Evolutionary conservation across 2,329 filamentous ascomycete species (phyloP).

Genomic region (Aspergillus ibericus): DNA sequence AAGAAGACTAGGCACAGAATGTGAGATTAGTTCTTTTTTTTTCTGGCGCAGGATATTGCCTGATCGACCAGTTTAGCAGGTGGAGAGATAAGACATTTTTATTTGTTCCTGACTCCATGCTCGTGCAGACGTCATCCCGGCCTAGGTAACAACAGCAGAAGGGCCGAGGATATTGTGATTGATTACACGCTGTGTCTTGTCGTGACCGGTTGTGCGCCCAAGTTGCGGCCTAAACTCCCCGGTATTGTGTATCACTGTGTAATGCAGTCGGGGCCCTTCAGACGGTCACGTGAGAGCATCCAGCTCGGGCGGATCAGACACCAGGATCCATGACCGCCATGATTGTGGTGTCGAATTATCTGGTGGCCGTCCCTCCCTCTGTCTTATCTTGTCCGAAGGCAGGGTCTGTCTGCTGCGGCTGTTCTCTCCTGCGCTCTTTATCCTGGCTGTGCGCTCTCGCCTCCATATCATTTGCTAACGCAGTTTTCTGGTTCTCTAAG

Average conservation of each 20-base stretch:
- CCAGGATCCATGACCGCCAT: slow-evolving; percentile 5
- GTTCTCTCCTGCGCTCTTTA: slow-evolving; percentile 1
- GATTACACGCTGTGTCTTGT: background rate
- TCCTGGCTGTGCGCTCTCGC: background rate
- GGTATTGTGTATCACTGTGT: background rate
- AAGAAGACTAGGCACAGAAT: background rate
- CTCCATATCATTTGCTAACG: background rate
- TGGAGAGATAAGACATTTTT: slow-evolving; percentile 16
- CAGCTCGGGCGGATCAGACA: slow-evolving; percentile 12
- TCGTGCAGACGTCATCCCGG: slow-evolving; percentile 11
- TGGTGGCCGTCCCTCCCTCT: slow-evolving; percentile 4
- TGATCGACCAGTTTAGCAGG: slow-evolving; percentile 16
- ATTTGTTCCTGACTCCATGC: background rate
- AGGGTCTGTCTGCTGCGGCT: background rate
- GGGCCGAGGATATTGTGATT: slow-evolving; percentile 10
- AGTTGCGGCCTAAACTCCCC: background rate
- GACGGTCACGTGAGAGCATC: slow-evolving; percentile 16
- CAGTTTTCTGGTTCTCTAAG: background rate
- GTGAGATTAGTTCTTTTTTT: background rate
- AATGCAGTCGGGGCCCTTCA: background rate
- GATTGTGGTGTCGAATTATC: slow-evolving; percentile 3
- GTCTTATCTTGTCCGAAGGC: slow-evolving; percentile 3
- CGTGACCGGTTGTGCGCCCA: background rate
- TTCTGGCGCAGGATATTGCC: slow-evolving; percentile 3
- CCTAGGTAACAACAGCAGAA: background rate